Conservation (phyloP, 2,329 filamentous ascomycete species). For the Botrytis tulipae region DNA sequence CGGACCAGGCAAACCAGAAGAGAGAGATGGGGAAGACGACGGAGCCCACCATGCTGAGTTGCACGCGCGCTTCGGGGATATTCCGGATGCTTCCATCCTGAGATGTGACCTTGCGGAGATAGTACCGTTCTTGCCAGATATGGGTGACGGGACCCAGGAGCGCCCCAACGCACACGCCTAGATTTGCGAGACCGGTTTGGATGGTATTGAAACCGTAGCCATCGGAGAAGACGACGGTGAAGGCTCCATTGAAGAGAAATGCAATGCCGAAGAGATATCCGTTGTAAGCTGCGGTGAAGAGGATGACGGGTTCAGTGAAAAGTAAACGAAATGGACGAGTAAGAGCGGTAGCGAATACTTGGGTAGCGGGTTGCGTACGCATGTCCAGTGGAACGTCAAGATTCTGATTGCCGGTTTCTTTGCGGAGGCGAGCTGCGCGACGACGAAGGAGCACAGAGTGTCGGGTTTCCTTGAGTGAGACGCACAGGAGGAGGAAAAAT, state of each 20-base stretch:
- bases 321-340: conserved; percentile 43
- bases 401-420: conserved; percentile 48
- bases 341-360: conserved; percentile 39
- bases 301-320: conserved; percentile 40
- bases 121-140: conserved; percentile 67
- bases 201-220: conserved; percentile 41
- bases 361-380: conserved; percentile 47
- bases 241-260: conserved; percentile 44
- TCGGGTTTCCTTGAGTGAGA: conserved; percentile 45
- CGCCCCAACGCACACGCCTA: conserved; percentile 45
- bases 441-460: conserved; percentile 46
- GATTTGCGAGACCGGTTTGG: conserved; percentile 41
- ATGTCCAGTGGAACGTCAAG: conserved; percentile 41
- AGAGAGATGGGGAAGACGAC: conserved; percentile 50
- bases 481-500: conserved; percentile 22
- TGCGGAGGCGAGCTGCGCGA: conserved; percentile 46
- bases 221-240: conserved; percentile 41
- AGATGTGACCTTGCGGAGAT: conserved; percentile 45
- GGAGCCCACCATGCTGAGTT: conserved; percentile 63
- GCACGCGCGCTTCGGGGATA: conserved; percentile 73
- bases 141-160: conserved; percentile 65
- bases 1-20: conserved; percentile 62
- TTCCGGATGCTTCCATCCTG: conserved; percentile 24
- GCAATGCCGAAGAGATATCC: conserved; percentile 42
- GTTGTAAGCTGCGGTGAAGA: conserved; percentile 40